Conservation (phyloP, 2,329 filamentous ascomycete species). For the Diaporthe nobilis region DNA sequence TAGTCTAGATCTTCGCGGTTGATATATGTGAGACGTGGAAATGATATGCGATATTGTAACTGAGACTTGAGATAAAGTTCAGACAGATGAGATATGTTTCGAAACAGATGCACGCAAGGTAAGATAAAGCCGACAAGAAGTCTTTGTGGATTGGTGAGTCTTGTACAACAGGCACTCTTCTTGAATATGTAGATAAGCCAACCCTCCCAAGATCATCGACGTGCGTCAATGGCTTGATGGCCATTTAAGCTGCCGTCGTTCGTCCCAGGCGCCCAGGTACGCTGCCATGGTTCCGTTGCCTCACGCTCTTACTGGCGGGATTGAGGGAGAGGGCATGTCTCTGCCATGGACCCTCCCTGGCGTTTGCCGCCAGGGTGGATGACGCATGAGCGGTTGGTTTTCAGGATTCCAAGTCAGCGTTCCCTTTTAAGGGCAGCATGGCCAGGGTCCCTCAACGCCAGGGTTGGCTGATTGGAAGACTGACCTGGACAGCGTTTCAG, state of each 20-base stretch:
- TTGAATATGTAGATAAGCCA: slow-evolving; percentile 1
- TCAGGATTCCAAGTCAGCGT: slow-evolving; percentile 40
- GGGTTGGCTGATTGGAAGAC: slow-evolving; percentile 34
- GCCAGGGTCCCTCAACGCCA: neutral
- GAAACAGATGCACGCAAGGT: slow-evolving; percentile 17
- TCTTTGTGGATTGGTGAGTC: neutral
- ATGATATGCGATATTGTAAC: slow-evolving; percentile 8
- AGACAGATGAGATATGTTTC: slow-evolving; percentile 8
- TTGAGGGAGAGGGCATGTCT: neutral
- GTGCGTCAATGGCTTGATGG: slow-evolving; percentile 28
- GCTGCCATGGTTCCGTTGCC: slow-evolving; percentile 37
- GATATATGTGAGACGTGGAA: slow-evolving; percentile 9
- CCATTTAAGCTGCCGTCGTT: slow-evolving; percentile 45
- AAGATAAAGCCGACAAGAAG: neutral
- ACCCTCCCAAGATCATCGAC: slow-evolving; percentile 32
- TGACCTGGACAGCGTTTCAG: slow-evolving; percentile 27
- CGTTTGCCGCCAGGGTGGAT: slow-evolving; percentile 38
- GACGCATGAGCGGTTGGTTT: slow-evolving; percentile 43
- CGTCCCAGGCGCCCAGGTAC: slow-evolving; percentile 14
- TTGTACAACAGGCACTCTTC: slow-evolving; percentile 1
- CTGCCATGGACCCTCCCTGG: slow-evolving; percentile 32
- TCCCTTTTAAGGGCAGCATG: slow-evolving; percentile 1
- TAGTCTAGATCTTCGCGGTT: neutral
- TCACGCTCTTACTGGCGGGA: slow-evolving; percentile 12
- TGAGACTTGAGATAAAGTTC: slow-evolving; percentile 9